A percentile compares a stretch with the other conserved stretches of the same genome.
phyloP scores from a whole-genome alignment of 306 rosid genomes.

The Trifolium pratense region DNA sequence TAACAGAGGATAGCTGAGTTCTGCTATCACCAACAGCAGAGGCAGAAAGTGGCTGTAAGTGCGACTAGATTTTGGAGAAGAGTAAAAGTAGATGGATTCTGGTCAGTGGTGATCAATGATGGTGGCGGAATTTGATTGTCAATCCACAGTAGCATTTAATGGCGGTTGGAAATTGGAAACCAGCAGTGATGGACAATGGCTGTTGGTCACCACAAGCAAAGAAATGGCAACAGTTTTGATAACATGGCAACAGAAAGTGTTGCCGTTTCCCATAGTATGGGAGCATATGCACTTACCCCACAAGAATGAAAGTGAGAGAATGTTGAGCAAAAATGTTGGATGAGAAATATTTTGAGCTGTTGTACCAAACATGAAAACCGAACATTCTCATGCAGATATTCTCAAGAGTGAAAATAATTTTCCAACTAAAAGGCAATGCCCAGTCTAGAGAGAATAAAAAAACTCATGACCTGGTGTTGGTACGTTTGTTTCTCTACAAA shows the following conservation, averaged over 20 bases:
- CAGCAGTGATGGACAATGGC: no score
- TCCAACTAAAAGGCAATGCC: not conserved
- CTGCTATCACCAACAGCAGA: not conserved
- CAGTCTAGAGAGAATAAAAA: no score
- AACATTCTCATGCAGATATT: not conserved
- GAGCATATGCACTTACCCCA: conserved; percentile 10
- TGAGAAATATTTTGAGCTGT: not conserved
- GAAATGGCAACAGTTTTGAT: not conserved
- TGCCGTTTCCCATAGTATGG: not conserved
- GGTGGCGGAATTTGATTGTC: conserved; percentile 1
- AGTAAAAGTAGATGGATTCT: not conserved
- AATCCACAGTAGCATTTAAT: not conserved
- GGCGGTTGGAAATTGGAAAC: not conserved
- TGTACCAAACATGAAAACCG: conserved; percentile 6
- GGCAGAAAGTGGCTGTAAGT: not conserved
- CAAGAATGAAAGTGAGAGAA: not conserved
- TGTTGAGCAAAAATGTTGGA: not conserved
- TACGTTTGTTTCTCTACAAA: not conserved
- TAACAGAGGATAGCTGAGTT: not conserved
- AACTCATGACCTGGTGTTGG: not conserved
- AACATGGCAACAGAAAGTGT: conserved; percentile 19
- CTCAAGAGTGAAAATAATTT: not conserved
- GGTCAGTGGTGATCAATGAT: not conserved
- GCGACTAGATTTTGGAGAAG: not conserved
- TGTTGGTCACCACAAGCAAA: not conserved